These are phyloP conservation scores for Ophiocordyceps polyrhachis-furcata DNA, from an alignment of 2,329 filamentous ascomycete species.

Conservation along the genomic window DNA sequence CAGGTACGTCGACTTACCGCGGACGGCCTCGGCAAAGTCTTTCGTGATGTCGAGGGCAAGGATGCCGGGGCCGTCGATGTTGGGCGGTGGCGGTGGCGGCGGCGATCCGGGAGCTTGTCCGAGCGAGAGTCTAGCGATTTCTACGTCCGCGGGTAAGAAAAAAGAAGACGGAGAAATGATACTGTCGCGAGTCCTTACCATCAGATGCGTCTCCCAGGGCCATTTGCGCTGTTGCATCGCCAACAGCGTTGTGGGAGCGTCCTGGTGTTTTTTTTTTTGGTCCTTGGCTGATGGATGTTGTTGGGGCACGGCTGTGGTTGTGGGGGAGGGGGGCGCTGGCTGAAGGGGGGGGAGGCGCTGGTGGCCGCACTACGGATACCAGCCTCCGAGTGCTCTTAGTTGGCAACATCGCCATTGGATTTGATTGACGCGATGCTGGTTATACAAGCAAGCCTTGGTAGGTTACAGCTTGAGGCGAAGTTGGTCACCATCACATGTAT, in stretches of 20 bases:
- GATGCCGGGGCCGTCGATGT: slow-evolving; percentile 27
- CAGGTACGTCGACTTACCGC: slow-evolving; percentile 21
- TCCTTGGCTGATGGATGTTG: background rate
- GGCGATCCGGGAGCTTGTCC: slow-evolving; percentile 12
- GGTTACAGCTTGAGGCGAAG: too few species aligned
- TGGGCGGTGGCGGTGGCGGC: slow-evolving; percentile 18
- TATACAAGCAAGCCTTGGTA: too few species aligned
- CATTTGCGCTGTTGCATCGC: background rate
- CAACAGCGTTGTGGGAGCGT: background rate
- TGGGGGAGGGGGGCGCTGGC: background rate
- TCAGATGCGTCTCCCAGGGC: slow-evolving; percentile 10
- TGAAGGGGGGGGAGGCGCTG: too few species aligned
- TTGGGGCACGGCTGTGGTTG: background rate
- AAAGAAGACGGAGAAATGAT: background rate
- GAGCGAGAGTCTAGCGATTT: slow-evolving; percentile 22
- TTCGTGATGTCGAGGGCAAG: slow-evolving; percentile 39
- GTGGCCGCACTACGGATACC: too few species aligned
- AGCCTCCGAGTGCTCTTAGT: too few species aligned
- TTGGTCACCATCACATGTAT: too few species aligned
- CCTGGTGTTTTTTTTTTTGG: background rate
- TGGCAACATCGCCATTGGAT: too few species aligned
- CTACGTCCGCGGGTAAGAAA: slow-evolving; percentile 8
- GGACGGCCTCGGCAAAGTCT: slow-evolving; percentile 31
- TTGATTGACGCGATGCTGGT: too few species aligned
- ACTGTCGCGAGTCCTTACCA: slow-evolving; percentile 9